Conservation (phyloP, 2,329 filamentous ascomycete genomes). For the Trematosphaeria pertusa region DNA sequence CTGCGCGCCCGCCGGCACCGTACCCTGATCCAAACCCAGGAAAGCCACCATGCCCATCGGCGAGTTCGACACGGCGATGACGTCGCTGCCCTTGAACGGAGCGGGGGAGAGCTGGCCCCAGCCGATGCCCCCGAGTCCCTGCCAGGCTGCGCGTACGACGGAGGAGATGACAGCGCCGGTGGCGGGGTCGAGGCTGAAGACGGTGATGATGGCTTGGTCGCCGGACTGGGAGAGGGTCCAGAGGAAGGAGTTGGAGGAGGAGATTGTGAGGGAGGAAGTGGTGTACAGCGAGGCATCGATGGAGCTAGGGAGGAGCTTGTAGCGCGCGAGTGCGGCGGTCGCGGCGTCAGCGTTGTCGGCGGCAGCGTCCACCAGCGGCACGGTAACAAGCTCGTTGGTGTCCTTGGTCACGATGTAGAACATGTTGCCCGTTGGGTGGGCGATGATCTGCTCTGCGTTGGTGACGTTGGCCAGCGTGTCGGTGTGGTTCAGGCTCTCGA, state of each 20-base stretch:
- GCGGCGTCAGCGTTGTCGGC: background rate
- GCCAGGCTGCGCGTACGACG: slow-evolving; percentile 24
- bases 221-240: slow-evolving; percentile 30
- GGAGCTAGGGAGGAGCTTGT: slow-evolving; percentile 19
- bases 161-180: slow-evolving; percentile 27
- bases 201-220: slow-evolving; percentile 20
- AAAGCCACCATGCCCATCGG: slow-evolving; percentile 25
- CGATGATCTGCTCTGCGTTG: slow-evolving; percentile 24
- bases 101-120: slow-evolving; percentile 20
- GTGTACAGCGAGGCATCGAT: slow-evolving; percentile 19
- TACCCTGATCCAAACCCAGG: slow-evolving; percentile 20
- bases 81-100: slow-evolving; percentile 20
- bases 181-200: slow-evolving; percentile 22
- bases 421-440: slow-evolving; percentile 23
- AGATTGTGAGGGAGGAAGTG: slow-evolving; percentile 23
- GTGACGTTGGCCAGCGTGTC: slow-evolving; percentile 25
- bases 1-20: background rate
- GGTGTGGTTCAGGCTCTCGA: slow-evolving; percentile 20
- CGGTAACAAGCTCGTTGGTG: slow-evolving; percentile 27
- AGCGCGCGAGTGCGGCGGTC: slow-evolving; percentile 10
- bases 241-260: slow-evolving; percentile 23
- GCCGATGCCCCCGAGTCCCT: slow-evolving; percentile 14
- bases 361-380: slow-evolving; percentile 11
- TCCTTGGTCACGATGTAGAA: slow-evolving; percentile 28
- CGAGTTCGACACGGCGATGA: slow-evolving; percentile 27